Conservation (phyloP, 495 filamentous ascomycete species). For the Symbiotaphrina buchneri region DNA sequence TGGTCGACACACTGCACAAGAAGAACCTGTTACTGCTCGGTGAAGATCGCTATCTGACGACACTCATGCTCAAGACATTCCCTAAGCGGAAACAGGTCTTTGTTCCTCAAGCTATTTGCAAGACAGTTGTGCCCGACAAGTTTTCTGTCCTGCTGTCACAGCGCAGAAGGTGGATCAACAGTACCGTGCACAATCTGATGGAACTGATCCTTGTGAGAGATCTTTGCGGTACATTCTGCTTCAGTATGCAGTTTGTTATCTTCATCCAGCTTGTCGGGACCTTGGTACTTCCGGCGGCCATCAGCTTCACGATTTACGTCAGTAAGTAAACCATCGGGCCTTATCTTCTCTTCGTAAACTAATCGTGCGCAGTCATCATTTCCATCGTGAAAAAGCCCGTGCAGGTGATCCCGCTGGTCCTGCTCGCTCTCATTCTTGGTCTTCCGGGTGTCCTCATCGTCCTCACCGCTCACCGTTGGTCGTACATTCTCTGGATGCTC, state of each 20-base stretch:
- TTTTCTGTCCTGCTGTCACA: slow-evolving; percentile 89
- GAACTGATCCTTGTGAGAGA: slow-evolving; percentile 90
- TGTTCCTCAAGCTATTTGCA: slow-evolving; percentile 95
- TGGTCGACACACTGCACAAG: slow-evolving; percentile 96
- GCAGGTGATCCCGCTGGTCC: slow-evolving; percentile 81
- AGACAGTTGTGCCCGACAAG: slow-evolving; percentile 84
- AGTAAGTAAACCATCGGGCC: slow-evolving; percentile 27
- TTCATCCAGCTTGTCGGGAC: slow-evolving; percentile 93
- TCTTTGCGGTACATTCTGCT: slow-evolving; percentile 97
- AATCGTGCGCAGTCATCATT: slow-evolving; percentile 39
- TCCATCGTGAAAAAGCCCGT: slow-evolving; percentile 65
- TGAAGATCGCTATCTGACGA: slow-evolving; percentile 92
- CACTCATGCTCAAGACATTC: slow-evolving; percentile 96
- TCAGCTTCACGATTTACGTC: slow-evolving; percentile 92
- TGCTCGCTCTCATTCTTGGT: slow-evolving; percentile 82
- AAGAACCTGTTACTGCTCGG: slow-evolving; percentile 93
- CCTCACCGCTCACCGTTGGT: slow-evolving; percentile 82
- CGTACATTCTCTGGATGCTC: slow-evolving; percentile 91
- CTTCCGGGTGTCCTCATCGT: slow-evolving; percentile 84
- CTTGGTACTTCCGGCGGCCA: slow-evolving; percentile 82
- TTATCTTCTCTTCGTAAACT: slow-evolving; percentile 1
- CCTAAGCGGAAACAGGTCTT: slow-evolving; percentile 98
- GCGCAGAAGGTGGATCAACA: slow-evolving; percentile 96
- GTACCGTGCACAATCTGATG: slow-evolving; percentile 96
- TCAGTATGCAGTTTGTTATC: slow-evolving; percentile 98